A percentile compares a stretch with the other conserved stretches of the same genome.
Conservation (phyloP, 768 basidiomycete genomes). For the Suillus decipiens region DNA sequence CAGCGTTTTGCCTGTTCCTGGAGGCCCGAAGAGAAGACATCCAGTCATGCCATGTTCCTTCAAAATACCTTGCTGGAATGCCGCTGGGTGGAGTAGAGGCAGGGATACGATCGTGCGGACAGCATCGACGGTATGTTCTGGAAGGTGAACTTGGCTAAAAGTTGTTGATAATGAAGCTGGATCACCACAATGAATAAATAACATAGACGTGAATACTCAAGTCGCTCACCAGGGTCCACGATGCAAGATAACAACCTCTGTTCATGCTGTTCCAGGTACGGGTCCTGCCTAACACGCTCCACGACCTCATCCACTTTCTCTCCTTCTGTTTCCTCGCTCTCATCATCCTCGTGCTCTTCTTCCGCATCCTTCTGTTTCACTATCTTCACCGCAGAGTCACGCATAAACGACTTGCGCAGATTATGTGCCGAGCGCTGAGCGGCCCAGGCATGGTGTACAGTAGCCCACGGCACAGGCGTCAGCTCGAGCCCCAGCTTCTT, state of each 20-base stretch:
- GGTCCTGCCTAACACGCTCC: constrained; percentile 73
- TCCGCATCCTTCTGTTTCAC: constrained; percentile 35
- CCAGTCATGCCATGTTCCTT: constrained; percentile 92
- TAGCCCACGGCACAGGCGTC: constrained; percentile 66
- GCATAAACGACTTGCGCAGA: constrained; percentile 62
- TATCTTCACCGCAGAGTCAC: constrained; percentile 43
- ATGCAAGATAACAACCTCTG: constrained; percentile 81
- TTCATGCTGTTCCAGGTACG: constrained; percentile 80
- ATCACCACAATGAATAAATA: constrained; percentile 2
- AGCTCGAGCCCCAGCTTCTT: constrained; percentile 36
- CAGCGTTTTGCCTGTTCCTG: constrained; percentile 90
- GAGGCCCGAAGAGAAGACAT: constrained; percentile 90
- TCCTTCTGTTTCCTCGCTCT: constrained; percentile 35
- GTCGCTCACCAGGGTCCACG: constrained; percentile 68
- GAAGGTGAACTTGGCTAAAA: constrained; percentile 87
- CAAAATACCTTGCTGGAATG: constrained; percentile 86
- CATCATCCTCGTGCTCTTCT: constrained; percentile 32
- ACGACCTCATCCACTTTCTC: constrained; percentile 64
- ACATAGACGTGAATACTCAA: background rate
- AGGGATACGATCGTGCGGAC: constrained; percentile 90
- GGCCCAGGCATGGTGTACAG: constrained; percentile 67
- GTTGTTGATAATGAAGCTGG: constrained; percentile 77
- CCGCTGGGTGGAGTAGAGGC: constrained; percentile 82
- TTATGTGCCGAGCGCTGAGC: constrained; percentile 50
- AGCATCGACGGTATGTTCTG: constrained; percentile 85